phyloP scores from a whole-genome alignment of 768 basidiomycete genomes.

The Antrodiella citrinella region DNA sequence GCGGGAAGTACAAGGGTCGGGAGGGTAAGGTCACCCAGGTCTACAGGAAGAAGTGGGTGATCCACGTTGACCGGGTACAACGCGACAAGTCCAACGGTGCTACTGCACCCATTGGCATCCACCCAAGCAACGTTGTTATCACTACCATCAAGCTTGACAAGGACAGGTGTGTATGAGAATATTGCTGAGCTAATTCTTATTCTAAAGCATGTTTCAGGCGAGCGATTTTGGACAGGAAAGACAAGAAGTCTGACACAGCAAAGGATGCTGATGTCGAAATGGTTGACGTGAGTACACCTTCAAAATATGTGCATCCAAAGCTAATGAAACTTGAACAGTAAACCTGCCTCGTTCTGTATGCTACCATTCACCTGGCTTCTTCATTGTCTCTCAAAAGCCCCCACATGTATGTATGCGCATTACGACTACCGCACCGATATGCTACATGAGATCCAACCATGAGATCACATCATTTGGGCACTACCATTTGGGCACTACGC shows the following conservation, averaged over 20 bases:
- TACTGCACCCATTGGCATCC: slow-evolving; percentile 86
- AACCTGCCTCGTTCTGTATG: slow-evolving; percentile 15
- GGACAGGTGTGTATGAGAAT: slow-evolving; percentile 49
- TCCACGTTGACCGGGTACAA: slow-evolving; percentile 96
- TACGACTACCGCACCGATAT: slow-evolving; percentile 41
- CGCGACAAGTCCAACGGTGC: slow-evolving; percentile 97
- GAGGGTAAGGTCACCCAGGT: slow-evolving; percentile 98
- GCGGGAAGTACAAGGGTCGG: slow-evolving; percentile 97
- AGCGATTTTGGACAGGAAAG: slow-evolving; percentile 82
- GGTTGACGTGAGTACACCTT: slow-evolving; percentile 62
- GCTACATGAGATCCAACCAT: slow-evolving; percentile 31
- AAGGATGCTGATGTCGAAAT: slow-evolving; percentile 63
- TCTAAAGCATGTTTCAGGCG: slow-evolving; percentile 35
- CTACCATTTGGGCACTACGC: too few species aligned
- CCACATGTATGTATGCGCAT: slow-evolving; percentile 58
- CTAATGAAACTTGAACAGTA: slow-evolving; percentile 9
- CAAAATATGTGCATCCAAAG: too few species aligned
- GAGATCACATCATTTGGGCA: too few species aligned
- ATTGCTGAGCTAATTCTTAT: slow-evolving; percentile 1
- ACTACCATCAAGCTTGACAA: slow-evolving; percentile 89
- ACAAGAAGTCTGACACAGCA: slow-evolving; percentile 49
- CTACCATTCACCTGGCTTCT: slow-evolving; percentile 19
- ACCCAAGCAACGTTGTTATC: slow-evolving; percentile 96
- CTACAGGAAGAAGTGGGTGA: slow-evolving; percentile 98
- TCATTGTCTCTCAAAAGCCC: slow-evolving; percentile 39